A percentile compares a stretch with the other conserved stretches of the same genome.
These are phyloP conservation scores for Macrotyloma uniflorum DNA, from an alignment of 306 rosid species.

Conservation along the genomic window DNA sequence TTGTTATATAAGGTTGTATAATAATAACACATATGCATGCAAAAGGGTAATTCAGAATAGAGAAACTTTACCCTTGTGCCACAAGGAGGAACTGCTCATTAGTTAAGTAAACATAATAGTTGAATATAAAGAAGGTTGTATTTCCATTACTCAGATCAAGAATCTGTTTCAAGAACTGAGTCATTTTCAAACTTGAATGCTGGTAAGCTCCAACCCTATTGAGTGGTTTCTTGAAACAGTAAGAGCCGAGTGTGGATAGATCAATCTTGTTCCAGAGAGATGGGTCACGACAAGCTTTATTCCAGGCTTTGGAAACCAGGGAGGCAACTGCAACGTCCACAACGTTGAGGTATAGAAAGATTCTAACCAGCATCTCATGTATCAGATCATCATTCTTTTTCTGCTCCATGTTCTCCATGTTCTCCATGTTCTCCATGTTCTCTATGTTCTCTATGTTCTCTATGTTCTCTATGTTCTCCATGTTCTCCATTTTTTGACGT, in stretches of 20 bases:
- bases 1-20: neutral
- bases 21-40: neutral
- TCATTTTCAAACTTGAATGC: neutral
- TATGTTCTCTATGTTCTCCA: too few relatives aligned
- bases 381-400: neutral
- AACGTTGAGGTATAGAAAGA: constrained; percentile 33
- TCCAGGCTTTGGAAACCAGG: constrained; percentile 27
- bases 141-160: constrained; percentile 32
- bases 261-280: constrained; percentile 32
- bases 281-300: constrained; percentile 19
- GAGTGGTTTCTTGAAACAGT: neutral
- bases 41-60: neutral
- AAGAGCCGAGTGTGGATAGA: neutral
- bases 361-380: neutral
- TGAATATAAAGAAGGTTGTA: constrained; percentile 23
- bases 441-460: too few relatives aligned
- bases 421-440: constrained; percentile 7
- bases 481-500: neutral
- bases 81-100: neutral
- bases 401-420: neutral
- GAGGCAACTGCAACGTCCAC: constrained; percentile 32
- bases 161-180: constrained; percentile 18
- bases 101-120: neutral
- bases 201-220: neutral
- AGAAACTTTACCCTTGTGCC: constrained; percentile 37